A percentile compares a stretch with the other conserved stretches of the same genome.
phyloP scores from a whole-genome alignment of 495 filamentous ascomycete species.

The Parathielavia hyrcaniae region DNA sequence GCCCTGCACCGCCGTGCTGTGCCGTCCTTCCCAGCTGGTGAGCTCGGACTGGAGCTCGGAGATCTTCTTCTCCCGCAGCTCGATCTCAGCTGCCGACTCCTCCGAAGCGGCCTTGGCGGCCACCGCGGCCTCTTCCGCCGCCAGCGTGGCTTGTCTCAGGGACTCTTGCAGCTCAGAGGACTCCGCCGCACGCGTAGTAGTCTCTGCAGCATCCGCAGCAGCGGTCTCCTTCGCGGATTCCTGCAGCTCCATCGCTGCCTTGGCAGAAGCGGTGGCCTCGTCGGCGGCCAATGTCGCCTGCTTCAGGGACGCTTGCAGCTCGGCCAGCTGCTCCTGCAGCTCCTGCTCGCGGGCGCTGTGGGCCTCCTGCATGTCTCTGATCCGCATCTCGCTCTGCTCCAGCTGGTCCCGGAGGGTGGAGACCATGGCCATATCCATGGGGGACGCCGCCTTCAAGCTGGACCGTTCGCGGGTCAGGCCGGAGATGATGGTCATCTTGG shows the following conservation, averaged over 20 bases:
- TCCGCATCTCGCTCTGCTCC: constrained; percentile 73
- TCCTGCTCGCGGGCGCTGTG: constrained; percentile 69
- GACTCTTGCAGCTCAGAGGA: constrained; percentile 49
- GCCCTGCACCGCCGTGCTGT: constrained; percentile 61
- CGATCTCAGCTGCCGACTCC: constrained; percentile 25
- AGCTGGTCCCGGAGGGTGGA: constrained; percentile 80
- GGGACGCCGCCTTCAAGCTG: constrained; percentile 69
- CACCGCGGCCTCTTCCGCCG: constrained; percentile 11
- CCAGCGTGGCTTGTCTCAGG: constrained; percentile 38
- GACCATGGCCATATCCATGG: constrained; percentile 91
- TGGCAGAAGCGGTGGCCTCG: constrained; percentile 20
- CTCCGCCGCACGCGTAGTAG: constrained; percentile 25
- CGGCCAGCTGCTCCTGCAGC: constrained; percentile 61
- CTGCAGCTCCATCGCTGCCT: constrained; percentile 49
- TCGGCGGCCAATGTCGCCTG: constrained; percentile 22
- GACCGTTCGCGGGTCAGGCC: constrained; percentile 88
- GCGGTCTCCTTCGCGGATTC: constrained; percentile 44
- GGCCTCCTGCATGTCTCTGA: constrained; percentile 63
- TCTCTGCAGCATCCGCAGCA: constrained; percentile 19
- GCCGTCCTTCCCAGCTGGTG: constrained; percentile 64
- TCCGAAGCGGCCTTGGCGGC: constrained; percentile 17
- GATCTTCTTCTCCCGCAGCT: constrained; percentile 57
- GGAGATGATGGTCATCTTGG: constrained; percentile 87
- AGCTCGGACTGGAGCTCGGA: constrained; percentile 69
- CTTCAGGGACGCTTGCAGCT: constrained; percentile 54